Base-by-base conservation (phyloP, 257 asterid species). In the Forsythia viridissima region DNA sequence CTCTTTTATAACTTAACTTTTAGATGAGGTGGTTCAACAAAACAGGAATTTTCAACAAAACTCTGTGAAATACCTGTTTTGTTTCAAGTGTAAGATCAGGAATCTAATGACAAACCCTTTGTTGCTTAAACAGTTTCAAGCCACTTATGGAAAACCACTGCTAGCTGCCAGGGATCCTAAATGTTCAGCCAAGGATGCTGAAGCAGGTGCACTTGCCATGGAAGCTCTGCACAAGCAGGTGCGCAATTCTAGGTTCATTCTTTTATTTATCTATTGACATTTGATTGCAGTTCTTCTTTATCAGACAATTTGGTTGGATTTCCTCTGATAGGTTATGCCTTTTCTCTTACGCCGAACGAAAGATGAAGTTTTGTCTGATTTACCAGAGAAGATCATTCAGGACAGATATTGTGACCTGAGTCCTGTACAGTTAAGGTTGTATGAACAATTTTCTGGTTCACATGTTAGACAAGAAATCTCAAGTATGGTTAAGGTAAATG, bases 201-300 rank as follows among this genome's bases (percentile, higher is more conserved):
- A 96, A 87, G 97, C 92, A 67, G 98, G 99, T 83, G 91, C 88
- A 52, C 95, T 96, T 76, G 98, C 98, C 70, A 93, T 96, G 97
- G 99, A 96, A 90, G 99, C 99, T 81, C 86, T 96, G 91, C 99
- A 96, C 87, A 96, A 96, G 87, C 98, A 96, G 98, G 99, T 93
- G 73, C 51, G 12, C 65, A 71, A 72, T 52, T 79, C 71, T 52
- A 70, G 67, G 21, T 73, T 43, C 24, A 38, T 52, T 66, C 15
- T 84, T 51, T 51, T 40, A 16, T 79, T 39, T 67, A 55, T 66
- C 76, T n/a, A 30, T n/a, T 39, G 72, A 68, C 70, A 36, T 55
- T 57, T 77, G 4, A 61, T 72, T 74, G 57, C 72, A 30, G 36
- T 55, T 77, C 21, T 71, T 79, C 16, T 48, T 38, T 71, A 30